phyloP scores from a whole-genome alignment of 495 filamentous ascomycete genomes.

The Trichodelitschia bisporula region DNA sequence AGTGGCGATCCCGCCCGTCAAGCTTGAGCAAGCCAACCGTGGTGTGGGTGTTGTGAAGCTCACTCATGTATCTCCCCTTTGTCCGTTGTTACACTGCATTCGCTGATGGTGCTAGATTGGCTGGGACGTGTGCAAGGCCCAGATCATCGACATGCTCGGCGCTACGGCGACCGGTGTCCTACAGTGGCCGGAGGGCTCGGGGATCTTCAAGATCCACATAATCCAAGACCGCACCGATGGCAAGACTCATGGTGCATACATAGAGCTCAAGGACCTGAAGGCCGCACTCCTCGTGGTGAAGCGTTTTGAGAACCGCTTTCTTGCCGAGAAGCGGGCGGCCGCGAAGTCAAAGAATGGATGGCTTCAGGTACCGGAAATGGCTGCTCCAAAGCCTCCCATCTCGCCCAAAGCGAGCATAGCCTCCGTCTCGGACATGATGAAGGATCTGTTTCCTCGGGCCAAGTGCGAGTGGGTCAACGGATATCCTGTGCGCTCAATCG shows the following conservation, averaged over 20 bases:
- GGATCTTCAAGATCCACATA: not conserved
- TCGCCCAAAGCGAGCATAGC: no score
- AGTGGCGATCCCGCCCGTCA: no score
- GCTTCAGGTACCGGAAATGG: no score
- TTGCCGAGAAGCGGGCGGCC: not conserved
- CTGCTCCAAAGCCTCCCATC: no score
- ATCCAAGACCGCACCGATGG: constrained; percentile 1
- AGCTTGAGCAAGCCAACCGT: not conserved
- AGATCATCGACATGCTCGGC: constrained; percentile 2
- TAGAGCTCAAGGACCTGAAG: not conserved
- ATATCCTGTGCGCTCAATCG: not conserved
- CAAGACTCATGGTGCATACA: not conserved
- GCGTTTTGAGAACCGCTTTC: not conserved
- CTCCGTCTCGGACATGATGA: not conserved
- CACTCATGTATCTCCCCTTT: not conserved
- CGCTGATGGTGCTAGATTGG: constrained; percentile 1
- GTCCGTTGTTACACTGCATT: no score
- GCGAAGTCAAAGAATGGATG: no score
- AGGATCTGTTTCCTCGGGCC: not conserved
- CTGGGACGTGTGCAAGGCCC: constrained; percentile 1
- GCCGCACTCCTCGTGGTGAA: not conserved
- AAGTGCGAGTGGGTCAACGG: not conserved
- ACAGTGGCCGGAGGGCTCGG: not conserved
- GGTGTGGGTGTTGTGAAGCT: not conserved
- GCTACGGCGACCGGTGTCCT: not conserved